A percentile compares a stretch with the other conserved stretches of the same genome.
Conservation (phyloP, 345 rosid genomes). For the Citrus unshiu region DNA sequence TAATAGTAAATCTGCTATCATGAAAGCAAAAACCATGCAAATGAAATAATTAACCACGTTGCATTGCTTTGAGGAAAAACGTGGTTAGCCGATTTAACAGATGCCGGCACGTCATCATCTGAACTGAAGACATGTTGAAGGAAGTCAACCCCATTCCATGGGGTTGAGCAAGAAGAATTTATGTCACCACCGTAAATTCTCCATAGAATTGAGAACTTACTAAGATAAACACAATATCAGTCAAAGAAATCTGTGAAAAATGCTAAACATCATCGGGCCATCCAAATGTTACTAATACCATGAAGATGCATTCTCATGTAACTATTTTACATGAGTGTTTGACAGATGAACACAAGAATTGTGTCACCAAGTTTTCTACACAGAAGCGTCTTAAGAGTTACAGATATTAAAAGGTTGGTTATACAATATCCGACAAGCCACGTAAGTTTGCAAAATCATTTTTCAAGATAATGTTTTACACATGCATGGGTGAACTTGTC, state of each 20-base stretch:
- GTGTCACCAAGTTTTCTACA: neutral
- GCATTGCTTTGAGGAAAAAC: neutral
- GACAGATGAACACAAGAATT: neutral
- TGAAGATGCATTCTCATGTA: neutral
- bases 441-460: neutral
- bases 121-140: neutral
- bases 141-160: neutral
- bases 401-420: neutral
- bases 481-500: no score
- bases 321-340: neutral
- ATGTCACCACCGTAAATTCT: neutral
- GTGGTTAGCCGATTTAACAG: neutral
- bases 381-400: neutral
- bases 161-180: neutral
- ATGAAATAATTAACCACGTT: no score
- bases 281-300: neutral
- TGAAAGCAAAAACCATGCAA: neutral
- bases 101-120: neutral
- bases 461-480: no score
- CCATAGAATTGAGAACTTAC: neutral
- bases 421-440: neutral
- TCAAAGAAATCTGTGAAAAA: neutral
- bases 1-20: neutral
- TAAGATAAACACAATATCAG: neutral
- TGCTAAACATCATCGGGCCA: neutral